phyloP scores from a whole-genome alignment of 306 rosid genomes.

The Quillaja saponaria region DNA sequence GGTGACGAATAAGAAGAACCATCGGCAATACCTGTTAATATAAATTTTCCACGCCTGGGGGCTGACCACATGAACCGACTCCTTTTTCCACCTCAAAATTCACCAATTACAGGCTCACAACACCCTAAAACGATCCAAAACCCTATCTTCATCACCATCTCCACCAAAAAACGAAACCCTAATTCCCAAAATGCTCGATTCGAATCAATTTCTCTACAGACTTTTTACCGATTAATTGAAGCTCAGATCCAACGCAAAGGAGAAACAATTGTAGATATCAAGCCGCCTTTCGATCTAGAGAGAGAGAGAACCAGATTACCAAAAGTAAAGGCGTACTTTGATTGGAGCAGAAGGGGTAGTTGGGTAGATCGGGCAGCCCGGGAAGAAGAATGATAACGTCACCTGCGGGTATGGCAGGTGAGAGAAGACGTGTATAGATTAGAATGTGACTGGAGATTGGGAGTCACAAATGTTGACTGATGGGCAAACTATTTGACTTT shows the following conservation, averaged over 20 bases:
- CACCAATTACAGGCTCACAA: constrained; percentile 5
- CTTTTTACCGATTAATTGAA: constrained; percentile 16
- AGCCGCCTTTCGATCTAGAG: constrained; percentile 44
- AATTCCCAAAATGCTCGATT: neutral
- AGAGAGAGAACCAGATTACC: constrained; percentile 31
- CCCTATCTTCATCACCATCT: constrained; percentile 25
- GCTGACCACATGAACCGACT: constrained; percentile 67
- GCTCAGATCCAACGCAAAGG: constrained; percentile 35
- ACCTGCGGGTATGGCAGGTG: constrained; percentile 21
- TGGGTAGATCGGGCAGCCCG: constrained; percentile 51
- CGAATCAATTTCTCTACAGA: constrained; percentile 1
- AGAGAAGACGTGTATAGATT: constrained; percentile 24
- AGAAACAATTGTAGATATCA: constrained; percentile 25
- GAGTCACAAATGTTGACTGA: constrained; percentile 32
- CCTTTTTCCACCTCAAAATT: constrained; percentile 37
- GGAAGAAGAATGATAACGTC: constrained; percentile 45
- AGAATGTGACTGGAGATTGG: constrained; percentile 22
- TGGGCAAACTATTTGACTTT: constrained; percentile 33
- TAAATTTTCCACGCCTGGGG: constrained; percentile 45
- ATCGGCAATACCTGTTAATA: constrained; percentile 34
- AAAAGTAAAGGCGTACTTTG: constrained; percentile 38
- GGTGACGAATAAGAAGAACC: constrained; percentile 52
- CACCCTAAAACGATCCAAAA: constrained; percentile 43
- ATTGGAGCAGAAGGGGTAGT: constrained; percentile 40
- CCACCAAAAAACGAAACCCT: constrained; percentile 19